These are phyloP conservation scores for Aspergillus sclerotiicarbonarius DNA, from an alignment of 495 filamentous ascomycete genomes.

Conservation along the genomic window DNA sequence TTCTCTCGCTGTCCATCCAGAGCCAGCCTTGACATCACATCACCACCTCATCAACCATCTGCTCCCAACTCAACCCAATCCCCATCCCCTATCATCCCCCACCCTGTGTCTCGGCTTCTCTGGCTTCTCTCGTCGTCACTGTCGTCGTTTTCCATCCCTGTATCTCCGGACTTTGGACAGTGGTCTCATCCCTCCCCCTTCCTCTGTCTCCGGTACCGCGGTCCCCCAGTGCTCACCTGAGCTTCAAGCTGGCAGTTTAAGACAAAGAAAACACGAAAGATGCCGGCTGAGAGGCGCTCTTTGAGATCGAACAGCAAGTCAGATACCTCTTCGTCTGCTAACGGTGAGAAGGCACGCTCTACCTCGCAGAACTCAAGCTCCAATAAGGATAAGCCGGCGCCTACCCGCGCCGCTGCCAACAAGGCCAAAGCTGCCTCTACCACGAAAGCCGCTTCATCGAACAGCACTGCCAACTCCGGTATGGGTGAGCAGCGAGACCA, in stretches of 20 bases:
- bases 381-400: constrained; percentile 46
- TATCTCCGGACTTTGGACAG: constrained; percentile 15
- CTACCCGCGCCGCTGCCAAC: constrained; percentile 44
- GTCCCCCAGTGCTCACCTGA: constrained; percentile 32
- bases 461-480: constrained; percentile 44
- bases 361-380: constrained; percentile 51
- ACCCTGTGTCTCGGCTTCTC: constrained; percentile 16
- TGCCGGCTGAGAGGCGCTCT: constrained; percentile 57
- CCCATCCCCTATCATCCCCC: constrained; percentile 21
- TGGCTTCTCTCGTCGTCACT: constrained; percentile 20
- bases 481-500: constrained; percentile 56
- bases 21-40: constrained; percentile 47
- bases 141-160: constrained; percentile 16
- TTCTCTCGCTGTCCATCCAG: constrained; percentile 38
- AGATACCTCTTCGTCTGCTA: constrained; percentile 55
- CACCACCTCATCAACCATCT: constrained; percentile 43
- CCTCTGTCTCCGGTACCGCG: constrained; percentile 30
- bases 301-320: constrained; percentile 57
- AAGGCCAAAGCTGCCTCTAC: constrained; percentile 42
- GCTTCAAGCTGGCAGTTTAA: constrained; percentile 27
- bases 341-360: constrained; percentile 54
- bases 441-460: constrained; percentile 50
- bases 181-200: constrained; percentile 22
- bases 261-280: constrained; percentile 32
- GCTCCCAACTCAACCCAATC: constrained; percentile 19